Percentiles rank a stretch among this genome's conserved stretches.
These are phyloP conservation scores for Asterionellopsis glacialis DNA, from an alignment of 108 stramenopile genomes.

Conservation along the genomic window DNA sequence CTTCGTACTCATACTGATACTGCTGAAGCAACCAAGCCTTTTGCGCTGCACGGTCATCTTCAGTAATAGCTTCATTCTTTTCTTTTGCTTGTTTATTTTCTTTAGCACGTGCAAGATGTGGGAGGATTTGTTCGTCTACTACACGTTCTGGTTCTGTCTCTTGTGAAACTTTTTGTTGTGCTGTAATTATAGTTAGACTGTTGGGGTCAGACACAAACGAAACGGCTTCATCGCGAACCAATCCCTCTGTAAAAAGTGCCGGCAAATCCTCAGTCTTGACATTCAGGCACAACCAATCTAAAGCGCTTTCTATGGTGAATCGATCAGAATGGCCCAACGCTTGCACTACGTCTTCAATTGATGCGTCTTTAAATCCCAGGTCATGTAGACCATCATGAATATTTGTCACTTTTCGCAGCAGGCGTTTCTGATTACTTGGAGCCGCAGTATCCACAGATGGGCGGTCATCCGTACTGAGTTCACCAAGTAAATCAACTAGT, in stretches of 20 bases:
- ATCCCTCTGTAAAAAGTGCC: constrained; percentile 41
- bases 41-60: neutral
- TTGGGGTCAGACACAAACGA: neutral
- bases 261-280: constrained; percentile 46
- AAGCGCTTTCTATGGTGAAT: constrained; percentile 44
- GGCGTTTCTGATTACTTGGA: constrained; percentile 3
- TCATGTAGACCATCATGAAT: constrained; percentile 28
- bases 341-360: neutral
- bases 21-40: constrained; percentile 45
- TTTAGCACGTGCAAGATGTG: neutral
- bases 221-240: constrained; percentile 11
- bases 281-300: constrained; percentile 75
- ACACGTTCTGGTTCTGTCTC: neutral
- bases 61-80: neutral
- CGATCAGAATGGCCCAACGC: constrained; percentile 14
- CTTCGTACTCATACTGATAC: constrained; percentile 50
- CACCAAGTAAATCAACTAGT: neutral
- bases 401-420: constrained; percentile 9
- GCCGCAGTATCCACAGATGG: neutral
- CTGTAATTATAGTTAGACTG: neutral
- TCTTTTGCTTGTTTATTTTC: neutral
- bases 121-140: neutral
- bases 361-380: constrained; percentile 16
- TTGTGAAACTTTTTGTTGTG: neutral
- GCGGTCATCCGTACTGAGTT: neutral